Percentiles rank a stretch among this genome's conserved stretches.
These are phyloP conservation scores for Cryphonectria naterciae DNA, from an alignment of 2,329 filamentous ascomycete species.

Conservation along the genomic window DNA sequence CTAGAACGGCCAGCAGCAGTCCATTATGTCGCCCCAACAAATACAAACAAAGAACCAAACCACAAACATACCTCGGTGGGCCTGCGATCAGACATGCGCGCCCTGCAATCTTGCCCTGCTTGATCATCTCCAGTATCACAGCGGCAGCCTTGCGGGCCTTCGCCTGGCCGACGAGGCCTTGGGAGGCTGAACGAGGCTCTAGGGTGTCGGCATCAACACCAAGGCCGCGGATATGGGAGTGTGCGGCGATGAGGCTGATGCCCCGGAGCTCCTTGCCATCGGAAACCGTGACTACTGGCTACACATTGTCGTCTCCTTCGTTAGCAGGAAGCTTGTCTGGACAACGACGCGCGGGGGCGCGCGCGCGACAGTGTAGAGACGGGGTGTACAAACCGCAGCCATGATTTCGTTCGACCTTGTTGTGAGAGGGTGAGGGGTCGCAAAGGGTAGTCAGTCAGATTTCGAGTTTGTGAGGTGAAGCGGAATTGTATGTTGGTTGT, in stretches of 20 bases:
- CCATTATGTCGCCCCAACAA: neutral
- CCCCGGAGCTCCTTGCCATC: constrained; percentile 96
- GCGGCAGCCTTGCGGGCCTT: constrained; percentile 96
- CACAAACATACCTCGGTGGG: constrained; percentile 69
- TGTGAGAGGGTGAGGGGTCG: neutral
- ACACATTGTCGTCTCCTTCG: constrained; percentile 25
- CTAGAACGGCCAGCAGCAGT: neutral
- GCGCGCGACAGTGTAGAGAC: constrained; percentile 6
- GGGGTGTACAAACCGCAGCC: constrained; percentile 30
- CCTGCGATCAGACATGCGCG: constrained; percentile 93
- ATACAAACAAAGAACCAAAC: neutral
- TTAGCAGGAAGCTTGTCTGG: constrained; percentile 4
- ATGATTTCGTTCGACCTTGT: constrained; percentile 16
- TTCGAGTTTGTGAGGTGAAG: neutral
- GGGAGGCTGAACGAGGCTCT: constrained; percentile 81
- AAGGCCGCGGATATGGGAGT: constrained; percentile 95
- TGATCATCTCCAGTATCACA: constrained; percentile 97
- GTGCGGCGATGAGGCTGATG: constrained; percentile 95
- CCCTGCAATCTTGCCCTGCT: constrained; percentile 97
- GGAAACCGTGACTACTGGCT: constrained; percentile 77
- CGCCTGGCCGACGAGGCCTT: constrained; percentile 93
- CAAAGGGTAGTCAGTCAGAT: neutral
- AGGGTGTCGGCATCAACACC: constrained; percentile 91
- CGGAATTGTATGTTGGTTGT: neutral
- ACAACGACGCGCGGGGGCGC: neutral